These are phyloP conservation scores for Oryza longistaminata DNA, from an alignment of 176 grass and related monocot genomes.

Conservation along the genomic window DNA sequence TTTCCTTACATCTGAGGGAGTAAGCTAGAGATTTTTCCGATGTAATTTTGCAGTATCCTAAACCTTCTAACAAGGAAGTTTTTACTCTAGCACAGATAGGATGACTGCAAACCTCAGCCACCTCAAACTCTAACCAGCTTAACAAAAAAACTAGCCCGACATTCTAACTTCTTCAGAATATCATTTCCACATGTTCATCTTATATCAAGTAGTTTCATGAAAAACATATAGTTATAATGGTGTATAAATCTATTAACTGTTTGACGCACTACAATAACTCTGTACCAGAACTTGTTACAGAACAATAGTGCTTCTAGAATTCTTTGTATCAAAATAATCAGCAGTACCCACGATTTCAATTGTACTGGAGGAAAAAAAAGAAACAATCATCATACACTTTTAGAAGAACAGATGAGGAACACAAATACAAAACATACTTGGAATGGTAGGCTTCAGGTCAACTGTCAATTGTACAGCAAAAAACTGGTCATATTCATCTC, in stretches of 20 bases:
- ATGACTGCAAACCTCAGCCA: neutral
- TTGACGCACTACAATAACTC: slow-evolving; percentile 9
- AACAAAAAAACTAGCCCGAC: neutral
- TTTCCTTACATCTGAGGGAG: neutral
- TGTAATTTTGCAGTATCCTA: slow-evolving; percentile 18
- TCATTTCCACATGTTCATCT: neutral
- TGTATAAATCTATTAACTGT: neutral
- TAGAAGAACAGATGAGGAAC: slow-evolving; percentile 14
- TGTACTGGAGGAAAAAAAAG: slow-evolving; percentile 1
- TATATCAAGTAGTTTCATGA: slow-evolving; percentile 22
- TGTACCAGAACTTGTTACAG: neutral
- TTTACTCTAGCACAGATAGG: neutral
- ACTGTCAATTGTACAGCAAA: slow-evolving; percentile 67
- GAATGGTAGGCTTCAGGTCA: slow-evolving; percentile 77
- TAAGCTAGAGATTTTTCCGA: neutral
- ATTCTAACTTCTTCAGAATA: neutral
- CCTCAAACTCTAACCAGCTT: neutral
- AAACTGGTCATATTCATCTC: slow-evolving; percentile 56
- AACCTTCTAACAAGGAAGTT: neutral
- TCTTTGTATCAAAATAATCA: slow-evolving; percentile 12
- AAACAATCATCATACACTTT: slow-evolving; percentile 33
- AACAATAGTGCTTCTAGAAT: neutral
- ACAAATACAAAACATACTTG: slow-evolving; percentile 53
- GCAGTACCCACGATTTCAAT: slow-evolving; percentile 1
- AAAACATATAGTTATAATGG: neutral